Conservation (phyloP, 2,329 filamentous ascomycete species). For the Sarocladiaceae sp. region DNA sequence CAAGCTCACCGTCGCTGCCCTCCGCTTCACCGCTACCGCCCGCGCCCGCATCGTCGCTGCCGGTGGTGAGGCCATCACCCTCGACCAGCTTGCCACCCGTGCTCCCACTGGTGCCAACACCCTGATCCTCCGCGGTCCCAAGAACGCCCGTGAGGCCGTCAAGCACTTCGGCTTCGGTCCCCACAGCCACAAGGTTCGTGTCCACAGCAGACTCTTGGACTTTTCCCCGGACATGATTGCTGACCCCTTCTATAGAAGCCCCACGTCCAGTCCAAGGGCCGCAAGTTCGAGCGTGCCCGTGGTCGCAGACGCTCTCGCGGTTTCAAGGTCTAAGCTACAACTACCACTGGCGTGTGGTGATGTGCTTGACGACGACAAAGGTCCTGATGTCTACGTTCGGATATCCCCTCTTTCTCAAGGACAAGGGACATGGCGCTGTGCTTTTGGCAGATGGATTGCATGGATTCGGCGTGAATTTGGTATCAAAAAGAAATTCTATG, state of each 20-base stretch:
- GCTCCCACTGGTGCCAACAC: conserved; percentile 96
- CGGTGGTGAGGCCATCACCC: conserved; percentile 89
- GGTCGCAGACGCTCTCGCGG: conserved; percentile 95
- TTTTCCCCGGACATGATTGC: conserved; percentile 13
- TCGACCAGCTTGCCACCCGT: conserved; percentile 94
- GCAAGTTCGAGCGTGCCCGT: conserved; percentile 99
- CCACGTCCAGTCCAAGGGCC: conserved; percentile 94
- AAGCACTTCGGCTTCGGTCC: conserved; percentile 99
- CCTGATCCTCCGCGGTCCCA: conserved; percentile 91
- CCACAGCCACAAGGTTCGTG: conserved; percentile 87
- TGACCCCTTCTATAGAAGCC: conserved; percentile 65
- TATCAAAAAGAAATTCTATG: conserved; percentile 32
- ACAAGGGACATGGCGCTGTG: conserved; percentile 5
- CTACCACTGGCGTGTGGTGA: conserved; percentile 4
- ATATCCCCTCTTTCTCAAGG: conserved; percentile 4
- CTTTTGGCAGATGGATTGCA: conserved; percentile 9
- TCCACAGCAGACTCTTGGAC: not conserved
- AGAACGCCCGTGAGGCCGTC: conserved; percentile 95
- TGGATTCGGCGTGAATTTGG: conserved; percentile 29
- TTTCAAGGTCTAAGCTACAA: conserved; percentile 99
- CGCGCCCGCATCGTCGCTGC: conserved; percentile 89
- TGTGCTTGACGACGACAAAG: not conserved
- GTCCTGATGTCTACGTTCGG: conserved; percentile 5
- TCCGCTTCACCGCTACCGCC: conserved; percentile 94
- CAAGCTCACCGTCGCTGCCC: conserved; percentile 88